Percentiles rank a stretch among this genome's conserved stretches.
Evolutionary conservation across 441 rosid species (phyloP).

Genomic region (Populus trichocarpa): DNA sequence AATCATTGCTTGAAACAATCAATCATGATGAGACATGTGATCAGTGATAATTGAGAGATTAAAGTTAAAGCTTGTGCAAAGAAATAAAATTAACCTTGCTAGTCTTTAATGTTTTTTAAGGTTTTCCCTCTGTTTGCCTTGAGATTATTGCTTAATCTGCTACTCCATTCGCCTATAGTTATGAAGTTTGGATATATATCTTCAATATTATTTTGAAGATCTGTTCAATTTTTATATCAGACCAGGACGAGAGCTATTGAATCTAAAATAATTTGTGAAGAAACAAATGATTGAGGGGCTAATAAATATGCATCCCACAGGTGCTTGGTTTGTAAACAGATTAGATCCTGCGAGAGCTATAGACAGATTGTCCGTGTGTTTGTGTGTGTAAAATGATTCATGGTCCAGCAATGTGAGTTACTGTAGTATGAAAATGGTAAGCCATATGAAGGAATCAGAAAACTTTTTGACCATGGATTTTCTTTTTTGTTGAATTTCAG

Average conservation of each 20-base stretch:
- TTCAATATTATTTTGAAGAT: not conserved
- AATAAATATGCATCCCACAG: not conserved
- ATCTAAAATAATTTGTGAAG: not conserved
- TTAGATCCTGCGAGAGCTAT: not conserved
- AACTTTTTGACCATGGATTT: not conserved
- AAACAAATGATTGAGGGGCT: not conserved
- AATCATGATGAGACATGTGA: no score
- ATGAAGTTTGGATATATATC: not conserved
- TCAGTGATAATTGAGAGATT: no score
- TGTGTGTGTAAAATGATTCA: not conserved
- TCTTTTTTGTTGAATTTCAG: slow-evolving; percentile 42
- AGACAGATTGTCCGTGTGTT: not conserved
- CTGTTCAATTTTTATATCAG: not conserved
- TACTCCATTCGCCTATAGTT: no score
- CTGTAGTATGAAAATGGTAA: not conserved
- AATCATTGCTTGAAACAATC: no score
- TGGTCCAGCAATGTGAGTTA: not conserved
- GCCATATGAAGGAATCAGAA: not conserved
- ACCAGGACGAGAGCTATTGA: not conserved
- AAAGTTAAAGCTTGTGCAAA: no score
- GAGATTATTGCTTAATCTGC: no score
- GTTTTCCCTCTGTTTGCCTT: no score
- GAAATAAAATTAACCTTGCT: no score
- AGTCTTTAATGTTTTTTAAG: no score
- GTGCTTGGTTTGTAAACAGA: not conserved